Evolutionary conservation across 2,329 filamentous ascomycete genomes (phyloP), one percentile per base, ranked within the genome.

Genomic region (Aspergillus fructus): DNA sequence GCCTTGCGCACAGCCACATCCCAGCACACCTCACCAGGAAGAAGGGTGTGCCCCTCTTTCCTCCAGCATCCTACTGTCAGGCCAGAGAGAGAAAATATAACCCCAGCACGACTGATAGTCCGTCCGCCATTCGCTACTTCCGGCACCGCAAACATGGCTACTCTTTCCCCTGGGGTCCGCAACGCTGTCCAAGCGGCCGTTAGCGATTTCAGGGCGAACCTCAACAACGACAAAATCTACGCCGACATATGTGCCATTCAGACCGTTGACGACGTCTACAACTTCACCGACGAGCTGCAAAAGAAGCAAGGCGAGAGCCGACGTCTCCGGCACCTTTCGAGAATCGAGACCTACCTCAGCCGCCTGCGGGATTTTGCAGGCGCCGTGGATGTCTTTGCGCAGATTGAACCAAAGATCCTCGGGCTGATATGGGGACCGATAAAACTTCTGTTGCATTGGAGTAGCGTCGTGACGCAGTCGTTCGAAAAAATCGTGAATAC

Each of bases 371-470:
- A 49, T 7, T 54, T 47, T 41, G 17, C 52, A 9, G 43, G 27
- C 13, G 30, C 15, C 30, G n/a, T 54, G 5, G 52, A 54, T 6
- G 45, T 48, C 6, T 54, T 54, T 27, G n/a, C 23, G 12, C 52
- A 54, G 21, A 33, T 33, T 19, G 8, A 54, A 13, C 52, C 43
- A 1, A 41, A 48, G 34, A 41, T 49, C 17, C 45, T 54, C 13
- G 52, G 17, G 9, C n/a, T 54, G 27, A 54, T 54, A n/a, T 54
- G 52, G 52, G 52, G 52, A n/a, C 52, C 43, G 27, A 54, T 49
- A 4, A 54, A 54, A 39, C 23, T 51, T 9, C 51, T 50, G n/a
- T 27, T 55, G 39, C 53, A 50, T 3, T 55, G 46, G 53, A 49
- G 43, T n/a, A 55, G 53, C 8, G 34, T 49, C 9, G 6, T 42